Evolutionary conservation across 2,329 filamentous ascomycete species (phyloP).

Genomic region (Xylaria sp.): DNA sequence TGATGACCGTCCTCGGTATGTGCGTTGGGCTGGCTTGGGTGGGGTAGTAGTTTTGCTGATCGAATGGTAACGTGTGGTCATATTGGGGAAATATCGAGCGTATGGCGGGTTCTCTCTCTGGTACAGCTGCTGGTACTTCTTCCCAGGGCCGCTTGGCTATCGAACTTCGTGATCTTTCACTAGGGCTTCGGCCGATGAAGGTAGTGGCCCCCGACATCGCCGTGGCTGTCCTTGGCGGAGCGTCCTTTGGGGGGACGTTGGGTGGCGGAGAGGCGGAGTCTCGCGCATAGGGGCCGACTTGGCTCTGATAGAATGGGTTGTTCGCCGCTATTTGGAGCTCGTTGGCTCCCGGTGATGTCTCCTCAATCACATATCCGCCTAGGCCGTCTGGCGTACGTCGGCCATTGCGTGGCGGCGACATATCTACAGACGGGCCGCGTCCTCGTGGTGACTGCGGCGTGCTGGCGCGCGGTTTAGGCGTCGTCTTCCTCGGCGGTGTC

Average conservation of each 20-base stretch:
- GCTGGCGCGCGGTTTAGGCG: slow-evolving; percentile 48
- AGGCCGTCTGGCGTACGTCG: slow-evolving; percentile 45
- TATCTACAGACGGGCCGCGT: slow-evolving; percentile 47
- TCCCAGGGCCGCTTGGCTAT: slow-evolving; percentile 65
- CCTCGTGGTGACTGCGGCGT: slow-evolving; percentile 47
- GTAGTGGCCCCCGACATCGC: slow-evolving; percentile 61
- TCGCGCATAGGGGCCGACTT: slow-evolving; percentile 44
- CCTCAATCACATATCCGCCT: slow-evolving; percentile 49
- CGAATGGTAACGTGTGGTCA: slow-evolving; percentile 72
- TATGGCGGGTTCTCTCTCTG: slow-evolving; percentile 56
- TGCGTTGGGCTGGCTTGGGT: slow-evolving; percentile 72
- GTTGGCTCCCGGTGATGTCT: slow-evolving; percentile 40
- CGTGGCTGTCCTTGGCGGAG: slow-evolving; percentile 60
- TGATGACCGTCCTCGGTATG: slow-evolving; percentile 73
- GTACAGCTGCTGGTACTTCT: slow-evolving; percentile 47
- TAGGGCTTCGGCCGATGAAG: slow-evolving; percentile 61
- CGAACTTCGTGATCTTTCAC: slow-evolving; percentile 64
- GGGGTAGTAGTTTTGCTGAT: slow-evolving; percentile 77
- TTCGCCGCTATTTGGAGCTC: slow-evolving; percentile 41
- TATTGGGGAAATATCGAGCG: slow-evolving; percentile 82
- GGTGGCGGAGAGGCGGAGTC: slow-evolving; percentile 50
- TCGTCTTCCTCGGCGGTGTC: slow-evolving; percentile 58
- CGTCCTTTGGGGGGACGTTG: slow-evolving; percentile 54
- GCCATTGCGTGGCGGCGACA: slow-evolving; percentile 48
- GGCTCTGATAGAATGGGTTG: slow-evolving; percentile 46